phyloP scores from a whole-genome alignment of 345 rosid genomes.

The Hevea brasiliensis region DNA sequence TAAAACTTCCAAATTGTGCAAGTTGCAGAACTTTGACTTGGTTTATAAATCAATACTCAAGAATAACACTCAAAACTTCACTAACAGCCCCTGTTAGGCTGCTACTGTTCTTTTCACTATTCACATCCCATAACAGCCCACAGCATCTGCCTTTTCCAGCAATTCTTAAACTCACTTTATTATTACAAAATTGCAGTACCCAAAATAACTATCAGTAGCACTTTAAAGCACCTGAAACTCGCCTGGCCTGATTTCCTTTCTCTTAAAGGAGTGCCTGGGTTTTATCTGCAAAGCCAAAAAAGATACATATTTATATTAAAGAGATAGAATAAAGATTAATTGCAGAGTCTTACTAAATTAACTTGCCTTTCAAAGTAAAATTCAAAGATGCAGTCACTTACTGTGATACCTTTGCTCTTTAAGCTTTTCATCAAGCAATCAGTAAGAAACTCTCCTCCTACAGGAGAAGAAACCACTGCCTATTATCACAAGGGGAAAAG shows the following conservation, averaged over 20 bases:
- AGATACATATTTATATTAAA: slow-evolving; percentile 2
- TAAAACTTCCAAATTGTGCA: not conserved
- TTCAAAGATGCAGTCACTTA: slow-evolving; percentile 45
- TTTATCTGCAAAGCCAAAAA: slow-evolving; percentile 59
- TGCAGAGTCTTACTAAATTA: not conserved
- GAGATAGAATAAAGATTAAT: slow-evolving; percentile 5
- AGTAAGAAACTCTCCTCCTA: slow-evolving; percentile 94
- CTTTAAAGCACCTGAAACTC: slow-evolving; percentile 77
- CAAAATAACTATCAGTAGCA: slow-evolving; percentile 5
- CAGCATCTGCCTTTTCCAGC: not conserved
- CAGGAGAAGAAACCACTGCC: slow-evolving; percentile 80
- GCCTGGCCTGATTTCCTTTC: slow-evolving; percentile 87
- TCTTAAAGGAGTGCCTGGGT: slow-evolving; percentile 97
- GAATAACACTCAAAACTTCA: not conserved
- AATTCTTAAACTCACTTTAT: not conserved
- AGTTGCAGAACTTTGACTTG: not conserved
- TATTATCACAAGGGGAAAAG: slow-evolving; percentile 24
- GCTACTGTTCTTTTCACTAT: not conserved
- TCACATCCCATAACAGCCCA: not conserved
- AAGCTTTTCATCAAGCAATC: slow-evolving; percentile 95
- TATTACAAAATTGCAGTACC: no score
- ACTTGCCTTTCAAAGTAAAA: slow-evolving; percentile 10
- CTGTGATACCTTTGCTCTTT: slow-evolving; percentile 89
- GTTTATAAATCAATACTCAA: not conserved
- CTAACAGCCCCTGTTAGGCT: not conserved